These are phyloP conservation scores for Zymoseptoria crescenta DNA, from an alignment of 2,329 filamentous ascomycete genomes.

Conservation along the genomic window DNA sequence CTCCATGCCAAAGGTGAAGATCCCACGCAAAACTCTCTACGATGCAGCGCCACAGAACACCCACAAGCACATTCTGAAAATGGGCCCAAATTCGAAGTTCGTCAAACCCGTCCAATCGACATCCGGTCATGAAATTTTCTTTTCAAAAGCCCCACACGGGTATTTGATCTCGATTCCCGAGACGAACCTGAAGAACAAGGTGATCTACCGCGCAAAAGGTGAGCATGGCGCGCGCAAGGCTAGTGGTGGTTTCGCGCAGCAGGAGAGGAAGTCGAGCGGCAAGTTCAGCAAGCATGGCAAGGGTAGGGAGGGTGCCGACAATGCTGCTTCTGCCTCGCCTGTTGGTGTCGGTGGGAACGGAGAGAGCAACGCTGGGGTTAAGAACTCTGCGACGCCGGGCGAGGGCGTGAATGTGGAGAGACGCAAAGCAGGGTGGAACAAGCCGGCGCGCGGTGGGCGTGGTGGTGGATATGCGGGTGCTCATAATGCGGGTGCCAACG, in stretches of 20 bases:
- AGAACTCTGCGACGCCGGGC: neutral
- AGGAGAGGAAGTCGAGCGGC: constrained; percentile 12
- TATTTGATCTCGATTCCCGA: constrained; percentile 18
- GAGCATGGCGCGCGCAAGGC: constrained; percentile 1
- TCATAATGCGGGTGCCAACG: neutral
- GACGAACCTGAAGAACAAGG: constrained; percentile 14
- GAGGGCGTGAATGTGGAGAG: neutral
- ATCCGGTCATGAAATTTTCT: neutral
- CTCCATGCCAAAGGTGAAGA: constrained; percentile 33
- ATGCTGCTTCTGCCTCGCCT: neutral
- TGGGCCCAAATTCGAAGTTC: constrained; percentile 7
- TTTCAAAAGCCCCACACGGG: neutral
- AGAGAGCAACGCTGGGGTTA: neutral
- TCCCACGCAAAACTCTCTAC: constrained; percentile 24
- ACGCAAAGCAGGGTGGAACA: neutral
- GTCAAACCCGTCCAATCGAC: constrained; percentile 9
- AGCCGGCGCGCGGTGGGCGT: neutral
- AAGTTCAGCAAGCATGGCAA: constrained; percentile 9
- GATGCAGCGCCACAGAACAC: constrained; percentile 6
- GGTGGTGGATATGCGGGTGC: neutral
- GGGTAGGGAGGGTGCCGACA: neutral
- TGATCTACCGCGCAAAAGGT: constrained; percentile 9
- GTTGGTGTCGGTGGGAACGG: neutral
- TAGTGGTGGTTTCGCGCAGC: constrained; percentile 1
- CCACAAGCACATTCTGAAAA: constrained; percentile 17